Conservation (phyloP, 352 stramenopile species). For the Phytopythium helicoides region DNA sequence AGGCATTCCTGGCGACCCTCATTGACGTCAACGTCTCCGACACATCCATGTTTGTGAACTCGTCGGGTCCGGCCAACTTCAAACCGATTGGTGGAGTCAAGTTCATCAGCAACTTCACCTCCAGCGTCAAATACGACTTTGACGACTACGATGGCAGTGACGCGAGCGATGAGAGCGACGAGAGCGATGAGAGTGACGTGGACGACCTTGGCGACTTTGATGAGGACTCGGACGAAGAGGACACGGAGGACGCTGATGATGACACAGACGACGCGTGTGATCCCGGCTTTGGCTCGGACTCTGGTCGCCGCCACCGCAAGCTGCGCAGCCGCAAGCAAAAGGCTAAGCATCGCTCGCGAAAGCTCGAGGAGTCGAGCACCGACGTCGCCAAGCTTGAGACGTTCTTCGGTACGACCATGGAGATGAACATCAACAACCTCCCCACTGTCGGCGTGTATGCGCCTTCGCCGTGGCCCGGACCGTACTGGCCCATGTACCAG, state of each 20-base stretch:
- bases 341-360: constrained; percentile 3
- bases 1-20: constrained; percentile 12
- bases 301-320: background rate
- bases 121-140: background rate
- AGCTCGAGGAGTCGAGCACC: constrained; percentile 21
- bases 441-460: constrained; percentile 11
- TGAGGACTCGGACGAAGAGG: too few species aligned
- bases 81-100: too few species aligned
- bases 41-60: constrained; percentile 20
- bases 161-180: background rate
- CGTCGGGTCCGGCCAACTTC: background rate
- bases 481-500: constrained; percentile 56
- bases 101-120: background rate
- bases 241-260: too few species aligned
- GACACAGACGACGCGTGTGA: constrained; percentile 4
- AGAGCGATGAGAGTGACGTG: background rate
- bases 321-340: background rate
- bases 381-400: constrained; percentile 29
- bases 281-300: constrained; percentile 1
- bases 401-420: constrained; percentile 19
- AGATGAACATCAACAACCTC: constrained; percentile 20
- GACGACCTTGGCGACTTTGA: background rate
- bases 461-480: constrained; percentile 23
- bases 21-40: constrained; percentile 12
- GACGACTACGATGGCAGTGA: background rate